A percentile compares a stretch with the other conserved stretches of the same genome.
phyloP scores from a whole-genome alignment of 768 basidiomycete species.

The Lactifluus volemus region DNA sequence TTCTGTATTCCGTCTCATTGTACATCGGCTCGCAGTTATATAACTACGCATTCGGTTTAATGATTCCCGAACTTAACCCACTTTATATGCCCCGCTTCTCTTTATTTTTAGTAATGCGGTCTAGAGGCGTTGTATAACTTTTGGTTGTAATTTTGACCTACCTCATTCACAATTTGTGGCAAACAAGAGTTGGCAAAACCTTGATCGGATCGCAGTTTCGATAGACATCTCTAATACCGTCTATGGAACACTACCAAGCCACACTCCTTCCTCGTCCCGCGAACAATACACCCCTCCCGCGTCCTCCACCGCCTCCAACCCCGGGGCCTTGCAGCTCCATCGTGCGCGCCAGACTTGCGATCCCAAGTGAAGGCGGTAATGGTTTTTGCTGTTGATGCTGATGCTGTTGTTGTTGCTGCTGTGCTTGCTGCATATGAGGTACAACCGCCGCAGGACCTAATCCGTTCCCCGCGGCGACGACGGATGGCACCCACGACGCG shows the following conservation, averaged over 20 bases:
- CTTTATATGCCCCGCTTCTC: background rate
- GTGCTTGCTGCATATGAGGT: conserved; percentile 16
- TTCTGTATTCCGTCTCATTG: background rate
- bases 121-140: background rate
- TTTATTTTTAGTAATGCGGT: conserved; percentile 2
- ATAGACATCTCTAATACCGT: background rate
- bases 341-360: conserved; percentile 6
- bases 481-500: conserved; percentile 9
- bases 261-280: conserved; percentile 17
- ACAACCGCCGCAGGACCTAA: background rate
- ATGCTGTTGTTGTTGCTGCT: conserved; percentile 13
- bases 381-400: conserved; percentile 17
- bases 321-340: conserved; percentile 16
- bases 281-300: conserved; percentile 15
- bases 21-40: background rate
- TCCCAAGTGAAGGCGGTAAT: conserved; percentile 28
- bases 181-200: background rate
- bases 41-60: conserved; percentile 3
- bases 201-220: background rate
- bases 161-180: background rate
- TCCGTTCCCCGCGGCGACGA: background rate
- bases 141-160: background rate
- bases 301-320: conserved; percentile 1
- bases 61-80: background rate
- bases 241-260: conserved; percentile 10